Percentiles rank a stretch among this genome's conserved stretches.
Evolutionary conservation across 2,329 filamentous ascomycete genomes (phyloP).

Genomic region (Diplodia corticola): DNA sequence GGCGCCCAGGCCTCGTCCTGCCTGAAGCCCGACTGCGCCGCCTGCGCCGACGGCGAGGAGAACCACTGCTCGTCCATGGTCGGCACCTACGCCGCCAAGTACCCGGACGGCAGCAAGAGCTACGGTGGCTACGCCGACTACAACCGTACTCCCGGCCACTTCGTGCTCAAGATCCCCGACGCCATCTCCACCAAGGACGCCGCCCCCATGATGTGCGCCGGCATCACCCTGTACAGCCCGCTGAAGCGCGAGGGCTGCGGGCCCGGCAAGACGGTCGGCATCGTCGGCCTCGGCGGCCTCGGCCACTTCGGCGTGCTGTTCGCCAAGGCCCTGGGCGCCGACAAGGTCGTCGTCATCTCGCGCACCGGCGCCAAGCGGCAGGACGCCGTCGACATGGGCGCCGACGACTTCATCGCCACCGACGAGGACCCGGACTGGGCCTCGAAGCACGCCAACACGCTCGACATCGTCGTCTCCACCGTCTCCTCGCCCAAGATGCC

Average conservation of each 20-base stretch:
- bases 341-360: constrained; percentile 65
- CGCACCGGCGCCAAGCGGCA: constrained; percentile 59
- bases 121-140: constrained; percentile 65
- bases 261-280: constrained; percentile 68
- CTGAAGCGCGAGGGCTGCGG: constrained; percentile 67
- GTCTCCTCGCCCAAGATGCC: constrained; percentile 63
- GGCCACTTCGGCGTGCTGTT: constrained; percentile 74
- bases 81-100: constrained; percentile 61
- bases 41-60: constrained; percentile 51
- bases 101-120: constrained; percentile 60
- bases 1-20: constrained; percentile 54
- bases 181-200: constrained; percentile 51
- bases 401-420: constrained; percentile 59
- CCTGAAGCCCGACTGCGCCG: constrained; percentile 51
- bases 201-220: constrained; percentile 75
- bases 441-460: constrained; percentile 47
- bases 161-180: constrained; percentile 60
- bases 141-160: constrained; percentile 58
- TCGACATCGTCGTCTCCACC: constrained; percentile 63
- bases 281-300: constrained; percentile 71
- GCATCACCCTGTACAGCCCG: constrained; percentile 72
- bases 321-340: constrained; percentile 68
- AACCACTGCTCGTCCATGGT: constrained; percentile 50
- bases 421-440: constrained; percentile 61
- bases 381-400: constrained; percentile 64